Evolutionary conservation across 257 asterid genomes (phyloP), one percentile per base, ranked within the genome.

Genomic region (Scutellaria galericulata): DNA sequence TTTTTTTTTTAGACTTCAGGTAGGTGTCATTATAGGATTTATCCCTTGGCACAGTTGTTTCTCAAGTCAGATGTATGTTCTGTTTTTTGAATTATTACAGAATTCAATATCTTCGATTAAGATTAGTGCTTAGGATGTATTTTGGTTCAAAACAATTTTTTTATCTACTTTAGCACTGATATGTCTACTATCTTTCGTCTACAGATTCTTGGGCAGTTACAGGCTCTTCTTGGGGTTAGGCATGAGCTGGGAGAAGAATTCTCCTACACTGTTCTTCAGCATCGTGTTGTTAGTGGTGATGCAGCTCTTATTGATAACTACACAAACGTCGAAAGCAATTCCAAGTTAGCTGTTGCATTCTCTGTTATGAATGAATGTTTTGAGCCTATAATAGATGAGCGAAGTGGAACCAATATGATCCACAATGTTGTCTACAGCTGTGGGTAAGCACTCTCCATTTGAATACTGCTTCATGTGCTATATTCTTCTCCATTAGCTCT

Each of bases 211-310:
- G 88, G 84, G 88, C 77, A 65, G 77, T 90, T 95, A 55, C 86
- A 74, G 82, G 75, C 18, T 79, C 93, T 91, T 80, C 83, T 87
- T 64, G 98, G 97, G 52, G 82, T 84, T 57, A 87, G 78, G 77
- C 88, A 90, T 70, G 91, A 92, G 72, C 78, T 89, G 52, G 91
- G 83, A 47, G 90, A 83, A 59, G 98, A 94, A 22, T 92, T 83
- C 82, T 87, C 90, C 45, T 92, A 94, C 78, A 84, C 93, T 42
- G 54, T 90, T 82, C 95, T 90, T 80, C 93, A 72, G 62, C 84
- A 79, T 71, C 82, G 79, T 56, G 88, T 69, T 74, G 80, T 83
- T 77, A 75, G 66, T 67, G 64, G 70, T 52, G 88, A 87, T 75
- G 69, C 68, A 55, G 66, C 81, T 63, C 64, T 51, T 52, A 57